Evolutionary conservation across 169 alveolate genomes (phyloP), one percentile per base, ranked within the genome.

Genomic region (Gregarina niphandrodes): DNA sequence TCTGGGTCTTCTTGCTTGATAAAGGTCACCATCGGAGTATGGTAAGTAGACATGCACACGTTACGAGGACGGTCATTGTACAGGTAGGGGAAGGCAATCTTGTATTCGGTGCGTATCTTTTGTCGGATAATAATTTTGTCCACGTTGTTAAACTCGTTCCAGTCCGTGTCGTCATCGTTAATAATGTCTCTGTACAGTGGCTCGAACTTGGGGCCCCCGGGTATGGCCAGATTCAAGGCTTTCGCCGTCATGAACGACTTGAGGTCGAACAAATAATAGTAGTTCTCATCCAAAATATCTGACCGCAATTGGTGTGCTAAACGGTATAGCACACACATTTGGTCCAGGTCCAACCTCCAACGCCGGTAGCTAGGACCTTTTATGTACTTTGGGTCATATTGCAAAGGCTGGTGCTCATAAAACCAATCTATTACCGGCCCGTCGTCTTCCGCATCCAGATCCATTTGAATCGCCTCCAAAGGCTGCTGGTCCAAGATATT

Each of bases 141-240:
- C 30, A 94, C 85, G 56, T 94, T 98, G 64, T 91, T 94, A 66
- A 94, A 94, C 65, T 94, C 99, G 60, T 91, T 94, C 98, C 99
- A 94, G 70, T 94, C 99, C n/a, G n/a, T n/a, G 61, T 94, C 99
- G 59, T 94, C 99, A 46, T 90, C 96, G 28, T 86, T 95, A 45
- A 66, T 64, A 44, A 76, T 65, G 70, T 85, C 97, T 38, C 96
- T 67, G 63, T 62, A 86, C 32, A 94, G 68, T 19, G 99, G 99
- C 70, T 94, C 99, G 70, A 91, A 94, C 73, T 94, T 94, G 15
- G 99, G 99, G 0, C 99, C 99, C 28, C 99, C 99, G 5, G 99
- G 99, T 35, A 94, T 94, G 13, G 98, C 98, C 68, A 91, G 65
- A 70, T 91, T 94, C 52, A 94, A 63, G 9, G 99, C 98, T 66